Base-by-base conservation (phyloP, 2,329 filamentous ascomycete species). In the Aureobasidium sp. region DNA sequence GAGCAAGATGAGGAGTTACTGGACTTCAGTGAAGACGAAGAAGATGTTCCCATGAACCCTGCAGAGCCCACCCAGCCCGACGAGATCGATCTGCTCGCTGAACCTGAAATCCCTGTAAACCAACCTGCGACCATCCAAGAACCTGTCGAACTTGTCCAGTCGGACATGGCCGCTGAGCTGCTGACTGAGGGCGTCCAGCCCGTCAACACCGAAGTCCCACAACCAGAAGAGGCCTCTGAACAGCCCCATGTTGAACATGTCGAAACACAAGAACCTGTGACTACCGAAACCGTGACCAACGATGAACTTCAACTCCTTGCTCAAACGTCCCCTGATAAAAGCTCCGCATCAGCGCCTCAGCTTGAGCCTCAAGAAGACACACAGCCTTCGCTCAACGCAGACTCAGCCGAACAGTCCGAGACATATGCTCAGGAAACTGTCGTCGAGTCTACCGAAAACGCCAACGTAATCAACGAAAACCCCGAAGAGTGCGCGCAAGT, bases 1-100 rank as follows among this genome's bases (percentile, higher is more conserved):
- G 52, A 65, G 9, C 63, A 66, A 34, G 72, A 75, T 54, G 72
- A 74, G 59, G 72, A 75, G 53, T 67, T 75, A 15, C 71, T 73
- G 53, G 73, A 75, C 57, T 73, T 72, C 54, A 67, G 67, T 42
- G 72, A 74, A 53, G 69, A 71, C 9, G 70, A 73, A 15, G 64
- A 67, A 59, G 59, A 52, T 42, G 60, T 44, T 16, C 47, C 32
- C 30, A 62, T 42, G 63, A 65, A 42, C n/a, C 61, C 57, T 29
- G 54, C 32, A 47, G 47, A 55, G n/a, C 34, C 58, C 3, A 30
- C 11, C 15, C 37, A 64, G 44, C 16, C 36, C 32, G 59, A 52
- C 1, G 21, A 21, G 21, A 16, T 29, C n/a, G 11, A 29, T 10
- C 37, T 27, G 2, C 21, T 27, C 29, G 29, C 47, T 15, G 21